A percentile compares a stretch with the other conserved stretches of the same genome.
These are phyloP conservation scores for Pseudotsuga menziesii DNA, from an alignment of 75 land plant species.

Conservation along the genomic window DNA sequence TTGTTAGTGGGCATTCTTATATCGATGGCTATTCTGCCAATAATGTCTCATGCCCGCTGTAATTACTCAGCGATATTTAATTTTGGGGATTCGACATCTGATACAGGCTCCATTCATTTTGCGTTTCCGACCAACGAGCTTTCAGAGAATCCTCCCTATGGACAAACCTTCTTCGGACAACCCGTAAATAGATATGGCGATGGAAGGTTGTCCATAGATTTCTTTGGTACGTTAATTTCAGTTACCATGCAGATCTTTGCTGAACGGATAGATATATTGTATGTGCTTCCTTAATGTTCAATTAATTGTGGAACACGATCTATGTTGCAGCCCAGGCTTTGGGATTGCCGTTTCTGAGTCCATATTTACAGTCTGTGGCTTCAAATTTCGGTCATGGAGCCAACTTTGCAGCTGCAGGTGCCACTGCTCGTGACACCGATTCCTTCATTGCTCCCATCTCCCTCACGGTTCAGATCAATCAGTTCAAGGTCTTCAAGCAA, in stretches of 20 bases:
- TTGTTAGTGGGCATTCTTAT: too few species aligned
- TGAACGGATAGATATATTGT: too few species aligned
- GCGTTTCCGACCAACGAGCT: slow-evolving; percentile 18
- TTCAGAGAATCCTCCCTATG: slow-evolving; percentile 28
- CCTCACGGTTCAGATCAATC: slow-evolving; percentile 39
- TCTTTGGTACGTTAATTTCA: slow-evolving; percentile 17
- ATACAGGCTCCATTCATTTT: slow-evolving; percentile 22
- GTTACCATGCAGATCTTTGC: too few species aligned
- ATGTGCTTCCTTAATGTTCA: too few species aligned
- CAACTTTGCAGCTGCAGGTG: too few species aligned
- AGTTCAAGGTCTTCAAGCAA: slow-evolving; percentile 40
- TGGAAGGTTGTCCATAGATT: slow-evolving; percentile 33
- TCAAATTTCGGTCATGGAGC: slow-evolving; percentile 62
- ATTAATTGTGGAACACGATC: too few species aligned
- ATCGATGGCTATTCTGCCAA: too few species aligned
- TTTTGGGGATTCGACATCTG: slow-evolving; percentile 36
- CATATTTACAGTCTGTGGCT: slow-evolving; percentile 49
- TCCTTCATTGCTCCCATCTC: slow-evolving; percentile 34
- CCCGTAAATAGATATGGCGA: slow-evolving; percentile 26
- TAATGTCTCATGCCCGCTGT: too few species aligned
- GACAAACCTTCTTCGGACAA: slow-evolving; percentile 21
- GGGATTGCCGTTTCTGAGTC: slow-evolving; percentile 42
- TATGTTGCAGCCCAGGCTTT: slow-evolving; percentile 36
- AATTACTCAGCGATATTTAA: slow-evolving; percentile 27
- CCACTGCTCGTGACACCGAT: slow-evolving; percentile 41